A percentile compares a stretch with the other conserved stretches of the same genome.
phyloP scores from a whole-genome alignment of 2,329 filamentous ascomycete species.

The Ophiostoma populinum region DNA sequence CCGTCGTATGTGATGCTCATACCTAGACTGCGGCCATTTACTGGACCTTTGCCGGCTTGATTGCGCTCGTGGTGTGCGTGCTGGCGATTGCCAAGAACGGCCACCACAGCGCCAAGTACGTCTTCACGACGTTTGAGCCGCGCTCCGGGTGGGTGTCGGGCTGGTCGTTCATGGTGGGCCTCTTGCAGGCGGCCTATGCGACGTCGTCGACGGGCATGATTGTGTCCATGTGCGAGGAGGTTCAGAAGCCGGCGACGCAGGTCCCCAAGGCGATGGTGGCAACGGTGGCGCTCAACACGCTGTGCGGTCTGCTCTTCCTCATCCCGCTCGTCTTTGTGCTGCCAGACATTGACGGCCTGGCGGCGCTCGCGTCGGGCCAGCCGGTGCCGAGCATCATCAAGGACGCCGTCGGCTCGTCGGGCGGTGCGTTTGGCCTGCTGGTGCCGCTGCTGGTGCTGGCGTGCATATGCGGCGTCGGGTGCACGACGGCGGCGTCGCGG shows the following conservation, averaged over 20 bases:
- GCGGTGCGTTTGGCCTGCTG: not conserved
- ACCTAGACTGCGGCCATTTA: slow-evolving; percentile 1
- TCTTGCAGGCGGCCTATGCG: slow-evolving; percentile 1
- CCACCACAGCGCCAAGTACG: slow-evolving; percentile 1
- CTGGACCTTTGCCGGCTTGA: slow-evolving; percentile 2
- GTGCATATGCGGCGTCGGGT: slow-evolving; percentile 1
- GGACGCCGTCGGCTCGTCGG: not conserved
- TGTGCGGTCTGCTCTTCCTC: slow-evolving; percentile 1
- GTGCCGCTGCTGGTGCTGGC: not conserved
- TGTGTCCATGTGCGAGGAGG: slow-evolving; percentile 2
- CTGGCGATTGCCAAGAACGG: slow-evolving; percentile 1
- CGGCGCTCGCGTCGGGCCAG: not conserved
- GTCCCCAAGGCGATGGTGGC: slow-evolving; percentile 2
- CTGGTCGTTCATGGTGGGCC: slow-evolving; percentile 1
- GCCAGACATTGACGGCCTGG: not conserved
- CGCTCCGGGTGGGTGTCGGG: slow-evolving; percentile 1
- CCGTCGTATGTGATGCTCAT: not conserved
- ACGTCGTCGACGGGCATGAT: slow-evolving; percentile 2
- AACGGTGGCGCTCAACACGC: not conserved
- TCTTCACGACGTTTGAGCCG: slow-evolving; percentile 1
- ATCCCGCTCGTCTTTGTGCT: slow-evolving; percentile 1
- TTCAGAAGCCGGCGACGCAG: slow-evolving; percentile 2
- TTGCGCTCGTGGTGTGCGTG: not conserved
- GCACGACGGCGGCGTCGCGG: slow-evolving; percentile 1
- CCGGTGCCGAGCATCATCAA: slow-evolving; percentile 1